A percentile compares a stretch with the other conserved stretches of the same genome.
phyloP scores from a whole-genome alignment of 345 rosid species.

The Eucalyptus grandis region DNA sequence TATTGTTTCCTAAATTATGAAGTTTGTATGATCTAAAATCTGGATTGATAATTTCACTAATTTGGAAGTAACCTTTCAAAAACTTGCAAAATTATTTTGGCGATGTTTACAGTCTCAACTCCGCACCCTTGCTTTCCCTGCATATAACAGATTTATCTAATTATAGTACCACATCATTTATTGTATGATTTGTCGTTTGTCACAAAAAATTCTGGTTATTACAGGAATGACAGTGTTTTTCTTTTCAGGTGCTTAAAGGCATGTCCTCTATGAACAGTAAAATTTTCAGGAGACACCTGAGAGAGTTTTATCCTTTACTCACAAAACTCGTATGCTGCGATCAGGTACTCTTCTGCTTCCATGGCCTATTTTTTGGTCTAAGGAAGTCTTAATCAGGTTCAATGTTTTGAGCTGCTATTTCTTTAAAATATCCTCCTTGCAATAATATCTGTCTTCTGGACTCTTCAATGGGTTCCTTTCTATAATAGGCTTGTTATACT shows the following conservation, averaged over 20 bases:
- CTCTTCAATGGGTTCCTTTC: not conserved
- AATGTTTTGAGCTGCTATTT: not conserved
- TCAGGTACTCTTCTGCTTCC: not conserved
- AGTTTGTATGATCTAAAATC: not conserved
- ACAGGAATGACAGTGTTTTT: not conserved
- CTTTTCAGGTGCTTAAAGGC: constrained; percentile 34
- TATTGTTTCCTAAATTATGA: not conserved
- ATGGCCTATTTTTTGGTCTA: not conserved
- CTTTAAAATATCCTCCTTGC: not conserved
- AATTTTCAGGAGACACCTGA: constrained; percentile 76
- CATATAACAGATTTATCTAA: not conserved
- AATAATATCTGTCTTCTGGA: not conserved
- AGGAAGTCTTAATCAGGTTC: not conserved
- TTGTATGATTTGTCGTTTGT: not conserved
- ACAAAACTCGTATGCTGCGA: not conserved
- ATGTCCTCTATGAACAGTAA: constrained; percentile 86
- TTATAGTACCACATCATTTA: not conserved
- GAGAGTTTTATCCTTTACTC: constrained; percentile 35
- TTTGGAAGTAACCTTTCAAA: not conserved
- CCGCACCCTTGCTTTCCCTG: not conserved
- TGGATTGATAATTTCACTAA: not conserved
- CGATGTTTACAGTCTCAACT: not conserved
- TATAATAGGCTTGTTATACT: not conserved
- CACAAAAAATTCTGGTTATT: not conserved
- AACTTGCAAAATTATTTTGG: not conserved